phyloP scores from a whole-genome alignment of 2,329 filamentous ascomycete genomes.

The Colletotrichum tofieldiae region DNA sequence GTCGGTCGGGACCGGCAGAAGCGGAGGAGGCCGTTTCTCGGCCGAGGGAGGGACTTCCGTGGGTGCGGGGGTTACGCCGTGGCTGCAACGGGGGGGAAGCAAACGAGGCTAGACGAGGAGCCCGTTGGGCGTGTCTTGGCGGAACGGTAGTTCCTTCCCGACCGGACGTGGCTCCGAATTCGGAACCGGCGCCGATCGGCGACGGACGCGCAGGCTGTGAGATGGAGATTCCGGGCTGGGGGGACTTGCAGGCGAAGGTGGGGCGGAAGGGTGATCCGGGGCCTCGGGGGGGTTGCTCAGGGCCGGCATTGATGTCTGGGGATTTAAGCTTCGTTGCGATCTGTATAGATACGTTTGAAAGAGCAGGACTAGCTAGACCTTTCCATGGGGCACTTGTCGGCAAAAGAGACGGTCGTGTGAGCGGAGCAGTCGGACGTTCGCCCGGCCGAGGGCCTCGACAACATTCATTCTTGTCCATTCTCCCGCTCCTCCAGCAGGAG shows the following conservation, averaged over 20 bases:
- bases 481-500: too few relatives aligned
- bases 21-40: neutral
- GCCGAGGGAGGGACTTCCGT: neutral
- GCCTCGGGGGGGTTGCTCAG: conserved; percentile 13
- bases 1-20: neutral
- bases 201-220: conserved; percentile 40
- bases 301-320: conserved; percentile 43
- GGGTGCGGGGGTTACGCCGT: neutral
- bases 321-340: too few relatives aligned
- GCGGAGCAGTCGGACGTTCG: neutral
- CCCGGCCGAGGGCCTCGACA: neutral
- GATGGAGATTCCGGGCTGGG: conserved; percentile 50
- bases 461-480: neutral
- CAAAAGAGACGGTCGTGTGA: too few relatives aligned
- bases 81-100: neutral
- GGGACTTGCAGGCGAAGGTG: conserved; percentile 50
- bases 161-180: neutral
- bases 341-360: too few relatives aligned
- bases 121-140: neutral
- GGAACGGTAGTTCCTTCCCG: neutral
- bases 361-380: too few relatives aligned
- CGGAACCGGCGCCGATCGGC: conserved; percentile 1
- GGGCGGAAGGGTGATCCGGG: conserved; percentile 48
- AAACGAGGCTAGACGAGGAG: neutral
- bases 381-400: too few relatives aligned